Percentiles rank a stretch among this genome's conserved stretches.
Evolutionary conservation across 192 early-diverging fungal species (phyloP).

Genomic region (Thamnidium elegans): DNA sequence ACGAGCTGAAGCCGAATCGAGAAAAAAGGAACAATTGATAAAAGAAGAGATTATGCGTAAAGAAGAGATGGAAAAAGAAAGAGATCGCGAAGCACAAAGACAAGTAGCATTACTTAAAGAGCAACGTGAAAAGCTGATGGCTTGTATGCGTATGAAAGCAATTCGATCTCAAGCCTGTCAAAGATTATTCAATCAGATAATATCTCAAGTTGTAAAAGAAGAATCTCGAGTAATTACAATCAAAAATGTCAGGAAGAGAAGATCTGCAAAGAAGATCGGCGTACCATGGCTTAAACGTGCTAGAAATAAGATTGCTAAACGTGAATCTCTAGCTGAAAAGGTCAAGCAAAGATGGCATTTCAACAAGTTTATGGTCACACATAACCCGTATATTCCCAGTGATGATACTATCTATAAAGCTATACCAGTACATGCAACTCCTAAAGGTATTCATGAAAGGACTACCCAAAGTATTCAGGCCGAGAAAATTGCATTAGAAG

Average conservation of each 20-base stretch:
- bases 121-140: background rate
- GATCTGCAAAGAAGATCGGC: too few species aligned
- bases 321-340: too few species aligned
- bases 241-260: too few species aligned
- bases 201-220: background rate
- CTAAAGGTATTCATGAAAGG: too few species aligned
- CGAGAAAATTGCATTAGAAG: background rate
- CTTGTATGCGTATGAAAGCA: background rate
- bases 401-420: too few species aligned
- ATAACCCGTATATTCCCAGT: too few species aligned
- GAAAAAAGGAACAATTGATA: background rate
- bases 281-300: too few species aligned
- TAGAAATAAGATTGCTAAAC: too few species aligned
- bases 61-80: constrained; percentile 2
- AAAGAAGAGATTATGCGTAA: background rate
- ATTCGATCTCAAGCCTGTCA: background rate
- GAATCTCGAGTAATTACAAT: background rate
- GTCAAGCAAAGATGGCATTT: too few species aligned
- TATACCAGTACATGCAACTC: too few species aligned
- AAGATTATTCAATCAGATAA: background rate
- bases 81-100: background rate
- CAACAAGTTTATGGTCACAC: too few species aligned
- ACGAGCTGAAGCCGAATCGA: constrained; percentile 4
- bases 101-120: background rate
- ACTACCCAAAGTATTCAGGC: too few species aligned